Evolutionary conservation across 2,329 filamentous ascomycete species (phyloP), one percentile per base, ranked within the genome.

Genomic region (Nemania diffusa): DNA sequence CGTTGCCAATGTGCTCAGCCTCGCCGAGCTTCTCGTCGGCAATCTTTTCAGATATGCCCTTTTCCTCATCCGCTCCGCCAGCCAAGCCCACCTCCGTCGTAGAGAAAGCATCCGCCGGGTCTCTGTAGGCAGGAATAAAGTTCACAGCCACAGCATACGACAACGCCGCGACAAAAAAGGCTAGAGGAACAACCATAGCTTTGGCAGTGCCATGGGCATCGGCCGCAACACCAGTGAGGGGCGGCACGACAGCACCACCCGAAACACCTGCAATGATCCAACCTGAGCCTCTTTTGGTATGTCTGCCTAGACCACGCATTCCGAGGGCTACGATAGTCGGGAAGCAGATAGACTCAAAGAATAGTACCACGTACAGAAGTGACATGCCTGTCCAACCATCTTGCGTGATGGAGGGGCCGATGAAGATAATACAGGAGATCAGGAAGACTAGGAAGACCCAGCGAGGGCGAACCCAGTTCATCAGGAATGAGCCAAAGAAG

Each of bases 261-360:
- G 86, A 83, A 0, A 94, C 91, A 71, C 90, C 91, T 4, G 84
- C 90, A 1, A 93, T 85, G 65, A 92, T 89, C 77, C 88, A 91
- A 4, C 91, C 91, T 2, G 88, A 90, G 1, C 92, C 92, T 67
- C 91, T 86, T 82, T 94, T 94, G 40, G 90, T 92, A 80, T 95
- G 90, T 20, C 89, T 86, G 5, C 92, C 92, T 0, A 94, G 84
- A 1, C 91, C 91, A 24, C 91, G 86, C 82, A 93, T 92, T 8
- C 91, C 91, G 2, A 94, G 83, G 0, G 91, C 91, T 32, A 95
- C 88, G 74, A 95, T 93, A 20, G 91, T 94, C 0, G 92, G 92
- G 82, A 94, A 95, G 78, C 90, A 91, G 75, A 93, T 91, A 3
- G 87, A 90, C 79, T 93, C 92, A 79, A 94, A 94, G 82, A 94